Percentiles rank a stretch among this genome's conserved stretches.
phyloP scores from a whole-genome alignment of 23 red algal genomes.

The Gracilaria caudata region DNA sequence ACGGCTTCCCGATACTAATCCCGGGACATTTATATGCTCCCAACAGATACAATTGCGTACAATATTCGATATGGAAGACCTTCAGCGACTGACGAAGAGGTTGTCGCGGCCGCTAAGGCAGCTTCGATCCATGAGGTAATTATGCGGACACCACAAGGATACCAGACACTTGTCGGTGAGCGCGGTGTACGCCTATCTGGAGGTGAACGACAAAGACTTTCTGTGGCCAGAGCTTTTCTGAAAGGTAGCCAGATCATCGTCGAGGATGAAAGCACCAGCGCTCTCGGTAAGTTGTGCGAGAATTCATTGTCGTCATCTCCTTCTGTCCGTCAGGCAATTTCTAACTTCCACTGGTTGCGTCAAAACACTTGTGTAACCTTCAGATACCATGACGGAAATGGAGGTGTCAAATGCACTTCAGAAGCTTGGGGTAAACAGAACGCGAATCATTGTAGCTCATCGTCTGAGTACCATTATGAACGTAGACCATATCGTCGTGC shows the following conservation, averaged over 20 bases:
- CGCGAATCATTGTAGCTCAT: constrained; percentile 90
- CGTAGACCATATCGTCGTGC: constrained; percentile 89
- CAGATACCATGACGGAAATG: constrained; percentile 90
- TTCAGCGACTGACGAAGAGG: constrained; percentile 75
- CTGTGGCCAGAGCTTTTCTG: constrained; percentile 90
- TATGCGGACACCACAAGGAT: constrained; percentile 79
- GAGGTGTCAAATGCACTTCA: constrained; percentile 89
- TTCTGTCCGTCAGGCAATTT: neutral
- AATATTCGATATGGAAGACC: constrained; percentile 96
- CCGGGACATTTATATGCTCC: neutral
- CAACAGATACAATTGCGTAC: constrained; percentile 92
- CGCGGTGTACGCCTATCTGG: constrained; percentile 86
- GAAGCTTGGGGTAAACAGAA: constrained; percentile 78
- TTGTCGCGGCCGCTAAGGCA: constrained; percentile 81
- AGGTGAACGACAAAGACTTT: constrained; percentile 95
- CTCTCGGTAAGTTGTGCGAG: constrained; percentile 59
- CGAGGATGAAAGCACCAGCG: constrained; percentile 91
- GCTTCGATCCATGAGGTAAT: constrained; percentile 95
- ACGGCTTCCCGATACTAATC: neutral
- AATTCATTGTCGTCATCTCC: neutral
- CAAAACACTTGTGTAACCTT: neutral
- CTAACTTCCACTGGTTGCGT: neutral
- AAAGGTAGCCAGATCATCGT: constrained; percentile 80
- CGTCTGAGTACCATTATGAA: constrained; percentile 91
- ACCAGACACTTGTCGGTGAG: constrained; percentile 89